phyloP scores from a whole-genome alignment of 2,329 filamentous ascomycete species.

The Claviceps purpurea region DNA sequence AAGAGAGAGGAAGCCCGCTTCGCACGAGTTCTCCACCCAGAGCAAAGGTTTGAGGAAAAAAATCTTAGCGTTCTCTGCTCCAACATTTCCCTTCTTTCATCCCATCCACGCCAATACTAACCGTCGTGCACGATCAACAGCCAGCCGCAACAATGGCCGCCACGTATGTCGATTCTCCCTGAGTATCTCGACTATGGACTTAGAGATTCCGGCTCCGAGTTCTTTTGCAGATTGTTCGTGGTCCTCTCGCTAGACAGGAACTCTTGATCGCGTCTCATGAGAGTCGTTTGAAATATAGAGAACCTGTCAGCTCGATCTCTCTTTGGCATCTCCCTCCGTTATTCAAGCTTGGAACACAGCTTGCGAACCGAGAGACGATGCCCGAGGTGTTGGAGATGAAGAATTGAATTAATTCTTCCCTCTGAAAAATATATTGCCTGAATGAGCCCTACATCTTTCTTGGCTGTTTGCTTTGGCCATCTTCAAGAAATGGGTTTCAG shows the following conservation, averaged over 20 bases:
- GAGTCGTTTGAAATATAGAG: conserved; percentile 14
- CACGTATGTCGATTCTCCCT: conserved; percentile 40
- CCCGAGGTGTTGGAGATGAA: conserved; percentile 72
- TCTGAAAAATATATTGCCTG: conserved; percentile 58
- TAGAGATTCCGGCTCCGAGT: conserved; percentile 35
- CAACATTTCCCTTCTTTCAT: neutral
- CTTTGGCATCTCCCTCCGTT: conserved; percentile 47
- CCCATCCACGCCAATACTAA: conserved; percentile 24
- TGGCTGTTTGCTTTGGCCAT: conserved; percentile 15
- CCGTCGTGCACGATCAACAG: conserved; percentile 22
- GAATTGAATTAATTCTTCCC: conserved; percentile 43
- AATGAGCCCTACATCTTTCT: neutral
- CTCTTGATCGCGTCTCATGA: conserved; percentile 10
- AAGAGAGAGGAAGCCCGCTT: neutral
- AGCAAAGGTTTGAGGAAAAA: conserved; percentile 3
- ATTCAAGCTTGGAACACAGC: conserved; percentile 29
- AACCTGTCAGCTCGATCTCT: conserved; percentile 66
- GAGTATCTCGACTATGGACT: conserved; percentile 19
- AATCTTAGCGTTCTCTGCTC: neutral
- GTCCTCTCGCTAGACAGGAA: conserved; percentile 64
- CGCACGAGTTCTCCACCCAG: conserved; percentile 1
- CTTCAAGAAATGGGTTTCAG: conserved; percentile 10
- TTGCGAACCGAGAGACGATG: conserved; percentile 45
- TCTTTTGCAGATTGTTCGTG: conserved; percentile 57
- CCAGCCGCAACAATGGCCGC: conserved; percentile 29